These are phyloP conservation scores for Cicer judaicum DNA, from an alignment of 306 rosid genomes.

Conservation along the genomic window DNA sequence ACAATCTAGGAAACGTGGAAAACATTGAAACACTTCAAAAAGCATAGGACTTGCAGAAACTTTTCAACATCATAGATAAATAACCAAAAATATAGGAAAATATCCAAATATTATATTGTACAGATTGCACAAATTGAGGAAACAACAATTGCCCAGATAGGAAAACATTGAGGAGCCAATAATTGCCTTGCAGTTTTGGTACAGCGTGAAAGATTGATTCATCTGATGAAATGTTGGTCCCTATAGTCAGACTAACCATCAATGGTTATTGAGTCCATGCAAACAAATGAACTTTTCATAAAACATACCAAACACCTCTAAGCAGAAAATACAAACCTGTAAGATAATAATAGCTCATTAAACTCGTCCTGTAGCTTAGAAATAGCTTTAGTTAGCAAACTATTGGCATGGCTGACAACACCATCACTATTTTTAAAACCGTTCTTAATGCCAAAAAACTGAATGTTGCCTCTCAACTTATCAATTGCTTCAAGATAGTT, in stretches of 20 bases:
- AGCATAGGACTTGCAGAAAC: not conserved
- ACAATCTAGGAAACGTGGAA: conserved; percentile 20
- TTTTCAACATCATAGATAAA: not conserved
- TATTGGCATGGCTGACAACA: conserved; percentile 71
- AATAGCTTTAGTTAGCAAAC: conserved; percentile 77
- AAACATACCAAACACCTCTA: conserved; percentile 36
- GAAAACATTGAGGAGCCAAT: not conserved
- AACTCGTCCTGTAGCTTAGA: conserved; percentile 93
- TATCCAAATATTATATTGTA: conserved; percentile 3
- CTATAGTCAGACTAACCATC: conserved; percentile 17
- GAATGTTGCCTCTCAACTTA: conserved; percentile 78
- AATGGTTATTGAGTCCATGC: conserved; percentile 18
- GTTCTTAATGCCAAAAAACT: conserved; percentile 74
- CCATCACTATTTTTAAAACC: conserved; percentile 75
- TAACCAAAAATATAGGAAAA: conserved; percentile 15
- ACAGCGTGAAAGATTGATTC: conserved; percentile 14
- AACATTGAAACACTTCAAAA: conserved; percentile 12
- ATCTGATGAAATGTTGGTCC: not conserved
- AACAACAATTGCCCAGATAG: not conserved
- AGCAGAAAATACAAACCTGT: conserved; percentile 66
- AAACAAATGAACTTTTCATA: conserved; percentile 35
- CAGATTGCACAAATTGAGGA: not conserved
- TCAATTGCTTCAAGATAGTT: conserved; percentile 88
- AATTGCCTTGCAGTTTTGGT: not conserved
- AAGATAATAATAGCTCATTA: conserved; percentile 69